A percentile compares a stretch with the other conserved stretches of the same genome.
phyloP scores from a whole-genome alignment of 164 flowering plant species.

The Aristolochia californica region DNA sequence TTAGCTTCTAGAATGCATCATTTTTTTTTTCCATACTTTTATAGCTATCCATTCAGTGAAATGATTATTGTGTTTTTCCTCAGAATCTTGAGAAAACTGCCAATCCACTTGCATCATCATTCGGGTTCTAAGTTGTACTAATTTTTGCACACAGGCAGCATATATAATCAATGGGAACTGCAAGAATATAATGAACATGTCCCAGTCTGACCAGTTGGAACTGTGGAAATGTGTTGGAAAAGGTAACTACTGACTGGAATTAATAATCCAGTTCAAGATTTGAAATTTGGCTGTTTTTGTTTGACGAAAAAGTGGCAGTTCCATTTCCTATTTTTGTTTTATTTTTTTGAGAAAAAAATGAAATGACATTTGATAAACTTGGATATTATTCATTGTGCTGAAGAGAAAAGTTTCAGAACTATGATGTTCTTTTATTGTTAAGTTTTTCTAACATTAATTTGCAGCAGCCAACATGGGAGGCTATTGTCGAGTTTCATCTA shows the following conservation, averaged over 20 bases:
- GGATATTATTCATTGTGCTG: background rate
- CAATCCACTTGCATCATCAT: background rate
- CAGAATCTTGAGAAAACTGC: too few relatives aligned
- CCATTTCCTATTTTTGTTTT: background rate
- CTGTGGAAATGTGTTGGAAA: slow-evolving; percentile 74
- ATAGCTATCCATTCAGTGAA: too few relatives aligned
- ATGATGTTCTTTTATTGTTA: background rate
- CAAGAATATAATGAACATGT: slow-evolving; percentile 96
- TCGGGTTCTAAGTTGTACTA: background rate
- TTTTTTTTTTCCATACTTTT: too few relatives aligned
- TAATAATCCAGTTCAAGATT: background rate
- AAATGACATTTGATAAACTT: background rate
- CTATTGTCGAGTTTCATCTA: slow-evolving; percentile 59
- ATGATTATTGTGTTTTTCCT: too few relatives aligned
- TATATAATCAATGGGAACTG: slow-evolving; percentile 87
- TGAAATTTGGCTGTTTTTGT: background rate
- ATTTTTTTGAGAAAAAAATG: too few relatives aligned
- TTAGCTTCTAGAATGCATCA: too few relatives aligned
- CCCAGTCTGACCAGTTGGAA: slow-evolving; percentile 82
- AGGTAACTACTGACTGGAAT: slow-evolving; percentile 22
- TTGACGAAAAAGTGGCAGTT: background rate
- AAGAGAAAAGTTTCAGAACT: background rate
- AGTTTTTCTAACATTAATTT: slow-evolving; percentile 8
- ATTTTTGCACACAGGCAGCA: slow-evolving; percentile 54
- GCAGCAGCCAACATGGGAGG: slow-evolving; percentile 63